Percentiles rank a stretch among this genome's conserved stretches.
Evolutionary conservation across 169 alveolate genomes (phyloP).

Genomic region (Eimeria acervulina): DNA sequence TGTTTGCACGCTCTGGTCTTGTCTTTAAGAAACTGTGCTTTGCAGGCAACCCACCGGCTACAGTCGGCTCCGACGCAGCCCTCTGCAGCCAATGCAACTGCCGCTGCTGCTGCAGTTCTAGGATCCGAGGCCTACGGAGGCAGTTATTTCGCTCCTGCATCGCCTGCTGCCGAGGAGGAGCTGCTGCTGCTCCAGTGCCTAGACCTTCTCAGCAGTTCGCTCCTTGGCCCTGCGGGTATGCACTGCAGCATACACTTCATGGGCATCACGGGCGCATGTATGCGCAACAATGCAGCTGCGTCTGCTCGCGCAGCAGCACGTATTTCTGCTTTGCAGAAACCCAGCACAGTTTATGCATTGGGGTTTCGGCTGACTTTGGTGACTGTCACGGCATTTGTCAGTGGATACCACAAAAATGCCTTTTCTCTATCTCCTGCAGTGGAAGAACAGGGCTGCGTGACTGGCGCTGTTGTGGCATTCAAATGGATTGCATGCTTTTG

Average conservation of each 20-base stretch:
- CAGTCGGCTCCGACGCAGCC: constrained; percentile 65
- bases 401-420: not conserved
- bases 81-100: constrained; percentile 52
- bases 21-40: constrained; percentile 60
- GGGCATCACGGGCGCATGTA: not conserved
- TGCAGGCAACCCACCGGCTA: constrained; percentile 76
- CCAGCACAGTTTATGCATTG: not conserved
- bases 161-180: constrained; percentile 76
- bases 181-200: constrained; percentile 68
- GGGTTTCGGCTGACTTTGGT: not conserved
- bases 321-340: not conserved
- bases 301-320: not conserved
- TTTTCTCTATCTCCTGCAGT: not conserved
- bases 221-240: constrained; percentile 72
- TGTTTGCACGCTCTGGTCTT: constrained; percentile 61
- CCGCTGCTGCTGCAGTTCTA: constrained; percentile 61
- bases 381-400: not conserved
- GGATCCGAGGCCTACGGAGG: constrained; percentile 76
- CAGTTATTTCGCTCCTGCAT: constrained; percentile 46
- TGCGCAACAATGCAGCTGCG: not conserved
- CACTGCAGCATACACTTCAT: not conserved
- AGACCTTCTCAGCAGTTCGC: constrained; percentile 54
- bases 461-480: not conserved
- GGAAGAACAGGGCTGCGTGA: not conserved
- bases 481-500: not conserved